Evolutionary conservation across 1,284 basidiomycete species (phyloP).

Genomic region (Moesziomyces parantarcticus): DNA sequence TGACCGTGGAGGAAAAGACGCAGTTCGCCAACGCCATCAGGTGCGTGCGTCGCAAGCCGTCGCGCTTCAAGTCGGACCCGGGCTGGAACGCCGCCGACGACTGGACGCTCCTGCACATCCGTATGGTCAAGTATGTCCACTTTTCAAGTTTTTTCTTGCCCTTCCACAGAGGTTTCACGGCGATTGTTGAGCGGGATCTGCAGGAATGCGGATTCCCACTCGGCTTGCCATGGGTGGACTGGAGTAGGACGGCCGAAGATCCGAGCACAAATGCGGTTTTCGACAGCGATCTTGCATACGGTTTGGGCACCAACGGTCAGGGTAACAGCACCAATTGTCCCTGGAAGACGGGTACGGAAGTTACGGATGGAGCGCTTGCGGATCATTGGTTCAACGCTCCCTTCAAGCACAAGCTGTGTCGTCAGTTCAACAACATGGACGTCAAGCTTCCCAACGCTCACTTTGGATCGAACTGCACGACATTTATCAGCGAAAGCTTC

Average conservation of each 20-base stretch:
- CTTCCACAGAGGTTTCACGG: conserved; percentile 32
- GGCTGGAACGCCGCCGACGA: conserved; percentile 29
- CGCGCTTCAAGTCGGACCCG: conserved; percentile 15
- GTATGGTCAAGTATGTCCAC: conserved; percentile 42
- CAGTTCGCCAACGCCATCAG: conserved; percentile 21
- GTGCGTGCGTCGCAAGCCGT: conserved; percentile 34
- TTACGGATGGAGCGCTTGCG: conserved; percentile 28
- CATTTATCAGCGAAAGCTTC: conserved; percentile 24
- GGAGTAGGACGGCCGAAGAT: conserved; percentile 22
- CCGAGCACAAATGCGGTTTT: conserved; percentile 14
- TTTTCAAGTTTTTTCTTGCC: conserved; percentile 33
- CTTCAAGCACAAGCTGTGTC: conserved; percentile 30
- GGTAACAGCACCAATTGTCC: conserved; percentile 18
- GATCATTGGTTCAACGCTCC: conserved; percentile 36
- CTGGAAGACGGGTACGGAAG: conserved; percentile 11
- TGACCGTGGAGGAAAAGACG: conserved; percentile 20
- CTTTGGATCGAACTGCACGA: conserved; percentile 35
- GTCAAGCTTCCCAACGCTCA: conserved; percentile 7
- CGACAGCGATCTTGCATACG: conserved; percentile 10
- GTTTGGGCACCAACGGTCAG: conserved; percentile 24
- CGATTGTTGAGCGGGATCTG: conserved; percentile 30
- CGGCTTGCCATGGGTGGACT: conserved; percentile 39
- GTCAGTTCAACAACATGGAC: conserved; percentile 39
- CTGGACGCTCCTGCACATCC: conserved; percentile 41
- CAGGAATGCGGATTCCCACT: conserved; percentile 22